Evolutionary conservation across 2,329 filamentous ascomycete species (phyloP), one percentile per base, ranked within the genome.

Genomic region (Endoconidiophora laricicola): DNA sequence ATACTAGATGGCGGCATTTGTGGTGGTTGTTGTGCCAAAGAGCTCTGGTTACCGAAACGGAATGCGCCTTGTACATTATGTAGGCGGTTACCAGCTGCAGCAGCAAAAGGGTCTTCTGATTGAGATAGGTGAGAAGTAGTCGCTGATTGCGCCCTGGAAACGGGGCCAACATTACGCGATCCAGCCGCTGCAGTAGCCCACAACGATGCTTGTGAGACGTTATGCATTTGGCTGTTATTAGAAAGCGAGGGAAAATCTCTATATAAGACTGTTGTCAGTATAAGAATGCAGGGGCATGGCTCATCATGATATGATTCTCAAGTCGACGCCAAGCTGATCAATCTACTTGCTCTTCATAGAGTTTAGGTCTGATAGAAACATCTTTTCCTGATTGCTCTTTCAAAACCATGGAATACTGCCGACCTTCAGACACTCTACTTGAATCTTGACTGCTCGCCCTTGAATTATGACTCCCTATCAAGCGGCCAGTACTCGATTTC

Each of bases 171-270:
- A 50, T 74, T 61, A 52, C 65, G 71, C 54, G 74, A 52, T 7
- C 48, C 66, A 16, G 70, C 65, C 5, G 68, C 69, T 54, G 66
- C 65, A 23, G 66, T 65, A 40, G 73, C 69, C 75, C 75, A 79
- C 63, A 78, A 67, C 4, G 72, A 72, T 12, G 69, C 63, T 54
- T 69, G 69, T 43, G 60, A 69, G 5, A 68, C 61, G 52, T 62
- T 72, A 24, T 70, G 64, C 41, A 76, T 62, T 58, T 76, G 73
- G 42, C 74, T 66, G 55, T 73, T 78, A 58, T 76, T 78, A 47
- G 76, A 79, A 56, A 82, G 63, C 20, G 77, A 79, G 6, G 78
- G 78, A 49, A 82, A 82, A 59, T 82, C 78, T 54, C 78, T 82
- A 54, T n/a, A n/a, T n/a, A 14, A 46, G 36, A 29, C 18, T 40